These are phyloP conservation scores for Rhynchospora pubera DNA, from an alignment of 176 grass and related monocot species.

Conservation along the genomic window DNA sequence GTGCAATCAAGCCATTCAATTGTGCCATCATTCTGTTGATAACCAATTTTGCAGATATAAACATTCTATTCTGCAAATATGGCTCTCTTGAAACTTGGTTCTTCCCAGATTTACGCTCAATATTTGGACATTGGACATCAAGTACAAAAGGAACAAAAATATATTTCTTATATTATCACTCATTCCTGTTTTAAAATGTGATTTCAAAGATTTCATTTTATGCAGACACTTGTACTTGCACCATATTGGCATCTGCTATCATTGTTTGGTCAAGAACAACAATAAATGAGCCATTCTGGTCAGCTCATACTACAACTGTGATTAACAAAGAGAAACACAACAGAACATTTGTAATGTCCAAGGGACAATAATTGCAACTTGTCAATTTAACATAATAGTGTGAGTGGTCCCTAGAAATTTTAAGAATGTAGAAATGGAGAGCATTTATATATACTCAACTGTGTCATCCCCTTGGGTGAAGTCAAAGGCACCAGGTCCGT, in stretches of 20 bases:
- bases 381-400: neutral
- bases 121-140: no score
- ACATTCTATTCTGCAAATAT: neutral
- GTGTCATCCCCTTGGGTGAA: conserved; percentile 86
- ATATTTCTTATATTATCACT: neutral
- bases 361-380: neutral
- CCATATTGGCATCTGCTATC: neutral
- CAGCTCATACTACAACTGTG: neutral
- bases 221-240: neutral
- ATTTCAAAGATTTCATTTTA: neutral
- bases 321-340: conserved; percentile 1
- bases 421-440: neutral
- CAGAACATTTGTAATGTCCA: neutral
- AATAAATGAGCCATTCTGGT: neutral
- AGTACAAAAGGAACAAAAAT: neutral
- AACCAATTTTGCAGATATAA: neutral
- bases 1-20: neutral
- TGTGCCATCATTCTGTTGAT: neutral
- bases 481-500: conserved; percentile 96
- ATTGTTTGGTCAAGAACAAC: neutral
- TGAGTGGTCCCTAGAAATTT: neutral
- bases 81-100: neutral
- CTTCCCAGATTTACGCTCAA: neutral
- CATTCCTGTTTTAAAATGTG: neutral
- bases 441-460: conserved; percentile 37